Evolutionary conservation across 2,329 filamentous ascomycete species (phyloP), one percentile per base, ranked within the genome.

Genomic region (Hymenotorrendiella dingleyae): DNA sequence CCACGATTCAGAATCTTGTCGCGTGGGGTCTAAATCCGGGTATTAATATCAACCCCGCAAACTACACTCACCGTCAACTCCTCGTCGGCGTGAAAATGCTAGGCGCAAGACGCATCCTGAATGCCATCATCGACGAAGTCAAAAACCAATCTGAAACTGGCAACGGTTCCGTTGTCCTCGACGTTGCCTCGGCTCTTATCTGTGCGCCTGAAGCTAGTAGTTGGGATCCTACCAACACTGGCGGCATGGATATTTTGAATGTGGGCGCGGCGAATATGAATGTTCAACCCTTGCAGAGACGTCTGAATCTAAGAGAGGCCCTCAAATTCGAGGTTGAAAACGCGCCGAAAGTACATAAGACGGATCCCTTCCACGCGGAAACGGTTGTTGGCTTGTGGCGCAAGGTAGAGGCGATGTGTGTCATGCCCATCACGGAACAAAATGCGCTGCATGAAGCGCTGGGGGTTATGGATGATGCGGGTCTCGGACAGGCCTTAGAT

Each of bases 21-120:
- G 71, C 79, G 36, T 91, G 86, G 86, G 77, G 73, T 23, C 64
- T 78, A 28, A 72, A 80, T 38, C 72, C 76, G 0, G 66, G 66
- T 4, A 62, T 73, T 26, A 77, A 73, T 44, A 66, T 67, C 23
- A 75, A 75, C 66, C 76, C 77, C 1, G 71, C 84, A 0, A 71
- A 74, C 9, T 91, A 90, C 60, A 86, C 82, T 0, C 84, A 89
- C 57, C 78, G 82, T 4, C 81, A 85, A 50, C 66, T 88, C 3
- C 71, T 86, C 7, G 71, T 74, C 0, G 78, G 74, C 0, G 62
- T 78, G 26, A 73, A 75, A 42, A 67, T 85, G 23, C 64, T 84
- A 1, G 84, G 84, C 0, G 74, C 82, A 0, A 74, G 70, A 45
- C 68, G 72, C 4, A 65, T 86, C 0, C 63, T 91, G 1, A 62